Evolutionary conservation across 2,329 filamentous ascomycete species (phyloP), one percentile per base, ranked within the genome.

Genomic region (Botrytis porri): DNA sequence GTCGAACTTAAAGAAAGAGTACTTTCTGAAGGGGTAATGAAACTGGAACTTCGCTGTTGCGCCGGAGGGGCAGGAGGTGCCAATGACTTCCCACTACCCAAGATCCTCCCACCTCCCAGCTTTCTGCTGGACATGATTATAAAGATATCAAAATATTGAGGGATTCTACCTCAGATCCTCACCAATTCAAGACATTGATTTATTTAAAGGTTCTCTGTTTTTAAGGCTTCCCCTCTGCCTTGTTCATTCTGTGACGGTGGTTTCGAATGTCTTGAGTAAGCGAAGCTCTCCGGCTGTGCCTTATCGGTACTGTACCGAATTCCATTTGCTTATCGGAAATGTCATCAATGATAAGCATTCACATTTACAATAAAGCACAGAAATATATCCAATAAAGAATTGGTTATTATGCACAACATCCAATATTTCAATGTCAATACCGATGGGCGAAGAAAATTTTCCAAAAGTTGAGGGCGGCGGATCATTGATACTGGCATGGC

Each of bases 401-500:
- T 70, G 41, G 20, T n/a, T 37, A 60, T 70, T 62, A 70, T 70
- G 61, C 61, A 65, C 51, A 71, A 35, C 45, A 65, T 72, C 41
- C 51, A 70, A 60, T 60, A 67, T 62, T 37, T 37, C 62, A 67
- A 73, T 67, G 48, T 69, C 74, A 71, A 69, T 59, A 77, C 43
- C 60, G 18, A 72, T 78, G 77, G 75, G 62, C 59, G 76, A 75
- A 70, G 73, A 75, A 69, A 81, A 87, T 69, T 98, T 93, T 80
- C 94, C 95, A 73, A 86, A 92, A 76, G 89, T 98, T 41, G 91
- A 98, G 83, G 93, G 94, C 73, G 95, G 95, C 69, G 96, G 95
- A 74, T 98, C 95, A 75, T 85, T 99, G 77, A 96, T 99, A 76
- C 85, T 99, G 70, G 96, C 96, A 80, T 99, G 95, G 95, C 96